Conservation (phyloP, 257 asterid genomes). For the Linderniella brevidens region DNA sequence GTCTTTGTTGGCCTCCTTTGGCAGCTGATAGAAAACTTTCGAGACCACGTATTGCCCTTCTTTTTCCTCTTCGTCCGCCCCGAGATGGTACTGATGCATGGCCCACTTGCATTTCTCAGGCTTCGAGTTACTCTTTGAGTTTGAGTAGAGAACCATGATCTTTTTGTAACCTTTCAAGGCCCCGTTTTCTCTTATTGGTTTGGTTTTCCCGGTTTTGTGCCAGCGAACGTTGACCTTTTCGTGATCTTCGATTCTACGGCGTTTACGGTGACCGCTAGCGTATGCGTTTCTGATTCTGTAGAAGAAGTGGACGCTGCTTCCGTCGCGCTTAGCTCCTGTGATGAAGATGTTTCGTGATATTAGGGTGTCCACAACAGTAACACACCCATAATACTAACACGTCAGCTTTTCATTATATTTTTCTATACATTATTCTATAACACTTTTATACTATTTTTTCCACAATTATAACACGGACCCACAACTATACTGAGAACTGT, state of each 20-base stretch:
- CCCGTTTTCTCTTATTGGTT: conserved; percentile 39
- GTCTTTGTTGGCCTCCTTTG: conserved; percentile 23
- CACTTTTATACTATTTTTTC: too few species aligned
- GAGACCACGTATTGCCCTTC: conserved; percentile 68
- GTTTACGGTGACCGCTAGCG: conserved; percentile 67
- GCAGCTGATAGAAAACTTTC: conserved; percentile 52
- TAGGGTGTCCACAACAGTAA: neutral
- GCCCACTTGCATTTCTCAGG: conserved; percentile 68
- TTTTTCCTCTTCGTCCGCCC: conserved; percentile 46
- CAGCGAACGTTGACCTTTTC: conserved; percentile 40
- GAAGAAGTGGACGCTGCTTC: conserved; percentile 73
- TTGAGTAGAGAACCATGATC: conserved; percentile 69
- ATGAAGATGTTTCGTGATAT: neutral
- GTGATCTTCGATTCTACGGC: conserved; percentile 39
- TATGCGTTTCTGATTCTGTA: conserved; percentile 49
- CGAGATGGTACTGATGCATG: conserved; percentile 93
- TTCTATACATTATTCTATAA: too few species aligned
- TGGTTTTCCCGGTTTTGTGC: conserved; percentile 92
- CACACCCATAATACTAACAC: neutral
- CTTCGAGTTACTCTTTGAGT: conserved; percentile 34
- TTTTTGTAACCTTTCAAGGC: conserved; percentile 63
- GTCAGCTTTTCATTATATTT: neutral
- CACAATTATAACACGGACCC: too few species aligned
- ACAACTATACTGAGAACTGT: too few species aligned
- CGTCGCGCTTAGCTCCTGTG: conserved; percentile 76